Percentiles rank a stretch among this genome's conserved stretches.
phyloP scores from a whole-genome alignment of 768 basidiomycete species.

The Termitomyces sp. region DNA sequence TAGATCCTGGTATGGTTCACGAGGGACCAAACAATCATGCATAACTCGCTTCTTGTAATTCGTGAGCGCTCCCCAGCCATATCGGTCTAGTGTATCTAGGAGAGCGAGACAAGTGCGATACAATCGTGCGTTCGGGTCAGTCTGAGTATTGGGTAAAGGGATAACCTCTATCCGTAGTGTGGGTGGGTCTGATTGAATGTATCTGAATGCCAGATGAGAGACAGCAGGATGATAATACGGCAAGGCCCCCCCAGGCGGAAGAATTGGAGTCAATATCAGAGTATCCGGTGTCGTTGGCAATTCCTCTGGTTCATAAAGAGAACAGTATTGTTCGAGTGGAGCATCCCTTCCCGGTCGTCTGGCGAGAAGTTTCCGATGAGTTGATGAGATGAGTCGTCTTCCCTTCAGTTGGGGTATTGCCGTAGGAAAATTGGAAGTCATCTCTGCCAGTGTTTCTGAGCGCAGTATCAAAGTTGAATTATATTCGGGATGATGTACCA shows the following conservation, averaged over 20 bases:
- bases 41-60: slow-evolving; percentile 83
- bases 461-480: slow-evolving; percentile 89
- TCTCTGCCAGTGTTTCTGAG: slow-evolving; percentile 60
- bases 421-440: slow-evolving; percentile 26
- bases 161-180: slow-evolving; percentile 55
- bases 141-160: slow-evolving; percentile 45
- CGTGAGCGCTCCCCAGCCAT: slow-evolving; percentile 80
- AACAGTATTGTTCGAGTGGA: slow-evolving; percentile 72
- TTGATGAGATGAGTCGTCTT: slow-evolving; percentile 37
- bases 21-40: slow-evolving; percentile 76
- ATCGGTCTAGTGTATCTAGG: slow-evolving; percentile 80
- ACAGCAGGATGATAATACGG: slow-evolving; percentile 94
- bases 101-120: slow-evolving; percentile 80
- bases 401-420: slow-evolving; percentile 35
- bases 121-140: slow-evolving; percentile 57
- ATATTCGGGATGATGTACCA: slow-evolving; percentile 88
- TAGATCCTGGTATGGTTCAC: slow-evolving; percentile 84
- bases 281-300: slow-evolving; percentile 9
- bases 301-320: slow-evolving; percentile 47
- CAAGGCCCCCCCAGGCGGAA: slow-evolving; percentile 39
- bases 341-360: slow-evolving; percentile 75
- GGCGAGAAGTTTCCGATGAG: slow-evolving; percentile 71
- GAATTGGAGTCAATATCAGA: slow-evolving; percentile 60
- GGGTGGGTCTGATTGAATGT: slow-evolving; percentile 33
- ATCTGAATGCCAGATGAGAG: slow-evolving; percentile 77